These are phyloP conservation scores for Piromyces sp. DNA, from an alignment of 192 early-diverging fungal species.

Conservation along the genomic window DNA sequence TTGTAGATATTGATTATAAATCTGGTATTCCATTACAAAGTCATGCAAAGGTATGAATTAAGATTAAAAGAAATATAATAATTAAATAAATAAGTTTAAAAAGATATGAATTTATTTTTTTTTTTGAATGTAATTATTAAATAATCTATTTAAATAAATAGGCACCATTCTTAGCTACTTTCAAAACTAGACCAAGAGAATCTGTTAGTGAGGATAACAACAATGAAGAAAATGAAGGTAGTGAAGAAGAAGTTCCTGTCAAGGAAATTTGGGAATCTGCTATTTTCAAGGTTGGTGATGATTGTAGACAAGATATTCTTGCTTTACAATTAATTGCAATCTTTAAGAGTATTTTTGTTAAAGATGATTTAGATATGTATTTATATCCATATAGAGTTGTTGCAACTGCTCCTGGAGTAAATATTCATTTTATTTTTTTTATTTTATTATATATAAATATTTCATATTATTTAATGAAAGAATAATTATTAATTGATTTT, in stretches of 20 bases:
- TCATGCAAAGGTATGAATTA: slow-evolving; percentile 64
- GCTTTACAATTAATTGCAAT: slow-evolving; percentile 93
- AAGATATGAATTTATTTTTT: too few relatives aligned
- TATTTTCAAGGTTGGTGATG: slow-evolving; percentile 99
- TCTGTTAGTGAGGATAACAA: slow-evolving; percentile 30
- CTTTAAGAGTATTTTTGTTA: slow-evolving; percentile 89
- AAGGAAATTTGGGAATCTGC: slow-evolving; percentile 53
- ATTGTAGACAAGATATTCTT: slow-evolving; percentile 96
- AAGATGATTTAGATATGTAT: slow-evolving; percentile 83
- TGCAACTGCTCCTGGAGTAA: slow-evolving; percentile 80
- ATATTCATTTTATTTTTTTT: not conserved
- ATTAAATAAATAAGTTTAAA: too few relatives aligned
- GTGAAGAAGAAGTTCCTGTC: slow-evolving; percentile 11
- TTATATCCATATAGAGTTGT: slow-evolving; percentile 93
- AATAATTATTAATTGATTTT: not conserved
- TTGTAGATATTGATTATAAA: slow-evolving; percentile 85
- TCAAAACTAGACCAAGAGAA: slow-evolving; percentile 45
- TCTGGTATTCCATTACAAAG: slow-evolving; percentile 88
- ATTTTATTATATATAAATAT: not conserved
- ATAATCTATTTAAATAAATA: not conserved
- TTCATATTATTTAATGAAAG: not conserved
- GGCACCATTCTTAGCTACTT: slow-evolving; percentile 98
- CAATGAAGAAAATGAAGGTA: slow-evolving; percentile 17
- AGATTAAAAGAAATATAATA: too few relatives aligned
- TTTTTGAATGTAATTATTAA: too few relatives aligned